phyloP scores from a whole-genome alignment of 192 early-diverging fungal species.

The Pecoramyces ruminantium region DNA sequence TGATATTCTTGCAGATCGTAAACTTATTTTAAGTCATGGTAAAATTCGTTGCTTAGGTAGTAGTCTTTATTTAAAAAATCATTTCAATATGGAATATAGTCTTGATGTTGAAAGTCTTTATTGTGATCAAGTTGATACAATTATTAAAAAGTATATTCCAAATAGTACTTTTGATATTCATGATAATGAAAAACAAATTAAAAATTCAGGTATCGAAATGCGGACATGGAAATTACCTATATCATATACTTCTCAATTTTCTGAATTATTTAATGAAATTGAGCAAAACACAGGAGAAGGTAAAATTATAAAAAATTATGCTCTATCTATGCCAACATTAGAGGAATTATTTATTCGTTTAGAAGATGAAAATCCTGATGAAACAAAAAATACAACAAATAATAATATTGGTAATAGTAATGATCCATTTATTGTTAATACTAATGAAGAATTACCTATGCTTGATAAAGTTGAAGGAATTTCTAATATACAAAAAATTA shows the following conservation, averaged over 20 bases:
- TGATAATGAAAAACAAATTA: background rate
- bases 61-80: background rate
- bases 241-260: background rate
- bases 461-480: background rate
- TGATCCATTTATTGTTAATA: background rate
- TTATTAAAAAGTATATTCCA: background rate
- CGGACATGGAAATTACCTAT: background rate
- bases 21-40: background rate
- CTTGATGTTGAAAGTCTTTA: background rate
- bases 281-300: background rate
- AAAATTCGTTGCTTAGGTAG: background rate
- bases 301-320: background rate
- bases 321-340: background rate
- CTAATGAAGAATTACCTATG: background rate
- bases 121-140: background rate
- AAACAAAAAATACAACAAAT: background rate
- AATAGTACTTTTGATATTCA: background rate
- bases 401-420: background rate
- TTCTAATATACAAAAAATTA: background rate
- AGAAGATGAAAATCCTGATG: background rate
- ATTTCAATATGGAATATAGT: background rate
- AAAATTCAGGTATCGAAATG: background rate
- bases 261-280: background rate
- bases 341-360: background rate
- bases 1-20: background rate